Percentiles rank a stretch among this genome's conserved stretches.
phyloP scores from a whole-genome alignment of 306 rosid genomes.

The Castanea sativa region DNA sequence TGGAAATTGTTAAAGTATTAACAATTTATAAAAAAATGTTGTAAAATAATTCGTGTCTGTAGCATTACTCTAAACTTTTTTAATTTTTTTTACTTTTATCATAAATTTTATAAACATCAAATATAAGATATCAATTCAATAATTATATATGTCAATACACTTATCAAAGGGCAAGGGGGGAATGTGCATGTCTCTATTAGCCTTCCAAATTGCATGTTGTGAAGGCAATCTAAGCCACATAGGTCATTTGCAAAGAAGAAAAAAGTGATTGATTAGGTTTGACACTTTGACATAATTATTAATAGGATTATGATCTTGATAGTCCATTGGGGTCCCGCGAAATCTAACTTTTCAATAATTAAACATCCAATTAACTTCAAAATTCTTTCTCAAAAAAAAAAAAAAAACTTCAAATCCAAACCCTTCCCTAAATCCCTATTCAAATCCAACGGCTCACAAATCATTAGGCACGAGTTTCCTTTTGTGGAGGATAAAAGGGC shows the following conservation, averaged over 20 bases:
- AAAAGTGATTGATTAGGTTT: neutral
- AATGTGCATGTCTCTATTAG: neutral
- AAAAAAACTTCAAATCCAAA: neutral
- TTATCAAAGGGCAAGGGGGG: too few species aligned
- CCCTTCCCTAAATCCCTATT: neutral
- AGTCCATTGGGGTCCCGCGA: neutral
- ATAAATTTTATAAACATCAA: too few species aligned
- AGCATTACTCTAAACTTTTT: too few species aligned
- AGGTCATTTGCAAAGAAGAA: neutral
- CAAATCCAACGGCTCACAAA: slow-evolving; percentile 2
- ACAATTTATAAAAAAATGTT: too few species aligned
- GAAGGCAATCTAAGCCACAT: neutral
- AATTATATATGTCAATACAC: too few species aligned
- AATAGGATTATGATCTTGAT: too few species aligned
- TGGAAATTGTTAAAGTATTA: too few species aligned
- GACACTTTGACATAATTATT: neutral
- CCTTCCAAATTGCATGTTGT: neutral
- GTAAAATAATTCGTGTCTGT: too few species aligned
- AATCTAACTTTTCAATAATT: neutral
- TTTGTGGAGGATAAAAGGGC: slow-evolving; percentile 24
- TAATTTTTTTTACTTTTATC: too few species aligned
- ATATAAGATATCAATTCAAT: too few species aligned
- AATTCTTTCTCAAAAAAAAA: too few species aligned
- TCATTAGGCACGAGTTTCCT: neutral
- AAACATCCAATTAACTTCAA: neutral